Conservation (phyloP, 176 grass and related monocot genomes). For the Hyparrhenia diplandra region DNA sequence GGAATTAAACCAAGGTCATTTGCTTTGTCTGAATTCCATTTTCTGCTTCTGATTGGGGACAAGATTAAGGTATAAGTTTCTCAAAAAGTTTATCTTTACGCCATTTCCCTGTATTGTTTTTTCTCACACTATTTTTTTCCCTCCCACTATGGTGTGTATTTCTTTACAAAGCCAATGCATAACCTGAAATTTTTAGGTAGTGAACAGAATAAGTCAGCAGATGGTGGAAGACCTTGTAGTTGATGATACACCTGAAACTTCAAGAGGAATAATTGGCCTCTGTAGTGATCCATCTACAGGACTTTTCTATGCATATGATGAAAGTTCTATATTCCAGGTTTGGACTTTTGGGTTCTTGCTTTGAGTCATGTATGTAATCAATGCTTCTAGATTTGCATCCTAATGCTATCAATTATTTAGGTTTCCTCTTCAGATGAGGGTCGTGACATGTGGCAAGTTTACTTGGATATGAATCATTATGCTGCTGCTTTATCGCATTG, state of each 20-base stretch:
- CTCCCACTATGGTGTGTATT: not conserved
- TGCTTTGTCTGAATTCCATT: slow-evolving; percentile 94
- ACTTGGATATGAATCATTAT: slow-evolving; percentile 85
- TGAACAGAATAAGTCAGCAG: slow-evolving; percentile 95
- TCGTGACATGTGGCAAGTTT: slow-evolving; percentile 97
- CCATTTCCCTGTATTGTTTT: slow-evolving; percentile 4
- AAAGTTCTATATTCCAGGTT: slow-evolving; percentile 97
- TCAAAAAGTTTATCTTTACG: not conserved
- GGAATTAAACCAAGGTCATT: slow-evolving; percentile 74
- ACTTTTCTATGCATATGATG: slow-evolving; percentile 91
- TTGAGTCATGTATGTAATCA: not conserved
- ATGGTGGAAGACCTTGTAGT: slow-evolving; percentile 81
- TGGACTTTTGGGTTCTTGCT: slow-evolving; percentile 24
- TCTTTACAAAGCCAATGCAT: slow-evolving; percentile 14
- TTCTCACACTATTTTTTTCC: not conserved
- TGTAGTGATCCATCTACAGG: slow-evolving; percentile 88
- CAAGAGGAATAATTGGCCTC: slow-evolving; percentile 85
- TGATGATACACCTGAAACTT: slow-evolving; percentile 63
- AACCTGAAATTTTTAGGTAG: slow-evolving; percentile 56
- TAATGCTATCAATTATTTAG: slow-evolving; percentile 44
- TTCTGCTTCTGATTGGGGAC: slow-evolving; percentile 76
- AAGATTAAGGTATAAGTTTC: slow-evolving; percentile 75
- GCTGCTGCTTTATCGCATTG: slow-evolving; percentile 82
- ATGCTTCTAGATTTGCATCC: not conserved
- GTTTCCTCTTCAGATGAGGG: slow-evolving; percentile 80